phyloP scores from a whole-genome alignment of 805 yeast species.

The Suhomyces xylopsoci region DNA sequence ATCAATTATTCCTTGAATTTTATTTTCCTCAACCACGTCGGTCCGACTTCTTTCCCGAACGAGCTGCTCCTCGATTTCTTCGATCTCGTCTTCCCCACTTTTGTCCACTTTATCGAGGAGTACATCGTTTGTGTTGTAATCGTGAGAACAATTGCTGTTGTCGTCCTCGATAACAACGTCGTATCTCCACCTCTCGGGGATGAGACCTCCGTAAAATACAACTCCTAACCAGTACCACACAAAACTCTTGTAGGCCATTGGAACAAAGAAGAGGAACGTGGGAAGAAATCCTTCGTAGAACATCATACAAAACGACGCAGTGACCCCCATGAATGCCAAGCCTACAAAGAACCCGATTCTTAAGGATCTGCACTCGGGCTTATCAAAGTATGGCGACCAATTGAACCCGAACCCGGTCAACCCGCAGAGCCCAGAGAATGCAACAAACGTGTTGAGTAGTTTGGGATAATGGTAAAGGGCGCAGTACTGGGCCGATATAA shows the following conservation, averaged over 20 bases:
- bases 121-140: constrained; percentile 28
- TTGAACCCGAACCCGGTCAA: constrained; percentile 70
- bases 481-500: constrained; percentile 80
- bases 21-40: constrained; percentile 11
- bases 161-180: constrained; percentile 58
- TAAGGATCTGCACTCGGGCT: constrained; percentile 76
- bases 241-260: constrained; percentile 65
- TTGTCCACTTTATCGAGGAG: constrained; percentile 32
- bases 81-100: constrained; percentile 38
- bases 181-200: constrained; percentile 85
- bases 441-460: constrained; percentile 46
- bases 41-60: constrained; percentile 6
- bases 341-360: constrained; percentile 79
- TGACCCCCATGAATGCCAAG: constrained; percentile 70
- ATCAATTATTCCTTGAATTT: constrained; percentile 27
- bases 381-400: constrained; percentile 91
- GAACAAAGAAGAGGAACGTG: constrained; percentile 57
- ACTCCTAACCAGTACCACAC: constrained; percentile 80
- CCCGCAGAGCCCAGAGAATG: constrained; percentile 66
- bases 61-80: constrained; percentile 27
- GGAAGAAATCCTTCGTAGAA: constrained; percentile 52
- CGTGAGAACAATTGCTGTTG: constrained; percentile 13
- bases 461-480: constrained; percentile 64
- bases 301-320: constrained; percentile 58
- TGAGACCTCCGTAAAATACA: constrained; percentile 77